phyloP scores from a whole-genome alignment of 2,329 filamentous ascomycete genomes.

The Scytalidium sp. region DNA sequence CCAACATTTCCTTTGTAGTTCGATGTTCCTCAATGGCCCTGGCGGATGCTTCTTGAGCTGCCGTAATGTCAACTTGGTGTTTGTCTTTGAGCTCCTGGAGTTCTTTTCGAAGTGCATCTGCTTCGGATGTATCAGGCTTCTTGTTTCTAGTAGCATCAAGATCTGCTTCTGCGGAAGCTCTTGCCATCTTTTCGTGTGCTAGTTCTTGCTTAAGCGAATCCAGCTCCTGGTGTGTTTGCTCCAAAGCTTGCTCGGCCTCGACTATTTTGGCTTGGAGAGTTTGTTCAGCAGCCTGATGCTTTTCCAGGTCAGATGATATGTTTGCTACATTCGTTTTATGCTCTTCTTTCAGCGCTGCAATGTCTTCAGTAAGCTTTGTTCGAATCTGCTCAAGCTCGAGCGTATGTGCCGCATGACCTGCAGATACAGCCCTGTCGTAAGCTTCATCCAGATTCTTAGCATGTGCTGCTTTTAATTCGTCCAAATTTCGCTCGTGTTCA shows the following conservation, averaged over 20 bases:
- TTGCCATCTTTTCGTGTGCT: constrained; percentile 41
- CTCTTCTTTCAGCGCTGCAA: constrained; percentile 39
- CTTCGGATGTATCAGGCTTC: constrained; percentile 52
- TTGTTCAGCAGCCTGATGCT: constrained; percentile 28
- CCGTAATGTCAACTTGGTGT: constrained; percentile 40
- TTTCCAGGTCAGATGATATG: constrained; percentile 16
- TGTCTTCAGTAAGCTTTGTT: constrained; percentile 45
- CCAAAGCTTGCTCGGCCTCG: constrained; percentile 36
- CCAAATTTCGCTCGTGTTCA: constrained; percentile 51
- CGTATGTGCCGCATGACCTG: constrained; percentile 46
- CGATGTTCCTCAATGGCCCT: constrained; percentile 37
- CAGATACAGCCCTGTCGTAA: constrained; percentile 46
- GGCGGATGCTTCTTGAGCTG: constrained; percentile 29
- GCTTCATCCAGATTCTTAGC: constrained; percentile 56
- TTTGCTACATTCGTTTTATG: constrained; percentile 36
- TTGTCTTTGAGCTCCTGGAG: constrained; percentile 35
- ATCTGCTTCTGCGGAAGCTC: constrained; percentile 45
- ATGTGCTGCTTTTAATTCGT: constrained; percentile 53
- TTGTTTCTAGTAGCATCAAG: constrained; percentile 55
- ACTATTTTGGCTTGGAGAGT: constrained; percentile 43
- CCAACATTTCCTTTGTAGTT: constrained; percentile 30
- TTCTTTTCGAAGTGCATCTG: constrained; percentile 42
- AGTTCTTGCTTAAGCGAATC: constrained; percentile 24
- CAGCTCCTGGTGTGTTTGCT: constrained; percentile 19
- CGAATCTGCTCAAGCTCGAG: constrained; percentile 53